Evolutionary conservation across 805 yeast species (phyloP).

Genomic region (Schwanniomyces polymorphus): DNA sequence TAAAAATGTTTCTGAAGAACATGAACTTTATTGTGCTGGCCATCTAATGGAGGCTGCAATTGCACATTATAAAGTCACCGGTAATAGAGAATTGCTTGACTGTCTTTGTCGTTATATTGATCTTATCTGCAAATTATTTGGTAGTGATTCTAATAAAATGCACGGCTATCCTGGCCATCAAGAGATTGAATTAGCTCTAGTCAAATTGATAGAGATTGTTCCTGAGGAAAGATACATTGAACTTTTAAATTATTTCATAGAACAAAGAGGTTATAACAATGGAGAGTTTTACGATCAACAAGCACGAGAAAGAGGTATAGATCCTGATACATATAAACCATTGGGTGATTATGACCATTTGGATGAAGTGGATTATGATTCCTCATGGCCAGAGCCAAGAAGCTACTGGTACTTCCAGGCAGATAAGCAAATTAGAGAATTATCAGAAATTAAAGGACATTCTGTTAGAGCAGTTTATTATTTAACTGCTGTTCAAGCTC

Average conservation of each 20-base stretch:
- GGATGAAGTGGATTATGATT: constrained; percentile 6
- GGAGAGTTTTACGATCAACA: constrained; percentile 17
- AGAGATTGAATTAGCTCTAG: constrained; percentile 22
- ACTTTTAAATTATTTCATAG: constrained; percentile 16
- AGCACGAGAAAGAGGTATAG: constrained; percentile 12
- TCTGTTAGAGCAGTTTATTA: constrained; percentile 18
- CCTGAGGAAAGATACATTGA: constrained; percentile 15
- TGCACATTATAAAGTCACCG: constrained; percentile 16
- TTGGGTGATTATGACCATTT: constrained; percentile 6
- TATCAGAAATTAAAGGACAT: constrained; percentile 18
- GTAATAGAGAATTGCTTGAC: constrained; percentile 12
- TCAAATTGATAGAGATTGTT: constrained; percentile 13
- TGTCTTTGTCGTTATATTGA: constrained; percentile 17
- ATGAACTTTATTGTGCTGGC: constrained; percentile 17
- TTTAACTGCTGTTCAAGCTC: constrained; percentile 18
- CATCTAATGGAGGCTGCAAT: constrained; percentile 23
- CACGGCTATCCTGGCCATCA: constrained; percentile 26
- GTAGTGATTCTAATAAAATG: constrained; percentile 11
- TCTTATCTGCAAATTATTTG: constrained; percentile 13
- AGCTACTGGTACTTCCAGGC: constrained; percentile 22
- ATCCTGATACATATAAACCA: constrained; percentile 9
- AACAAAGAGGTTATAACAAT: constrained; percentile 17
- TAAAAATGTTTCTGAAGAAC: constrained; percentile 16
- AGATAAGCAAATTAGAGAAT: constrained; percentile 13
- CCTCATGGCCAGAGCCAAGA: constrained; percentile 7